Conservation (phyloP, 2,329 filamentous ascomycete genomes). For the Plenodomus biglobosus region DNA sequence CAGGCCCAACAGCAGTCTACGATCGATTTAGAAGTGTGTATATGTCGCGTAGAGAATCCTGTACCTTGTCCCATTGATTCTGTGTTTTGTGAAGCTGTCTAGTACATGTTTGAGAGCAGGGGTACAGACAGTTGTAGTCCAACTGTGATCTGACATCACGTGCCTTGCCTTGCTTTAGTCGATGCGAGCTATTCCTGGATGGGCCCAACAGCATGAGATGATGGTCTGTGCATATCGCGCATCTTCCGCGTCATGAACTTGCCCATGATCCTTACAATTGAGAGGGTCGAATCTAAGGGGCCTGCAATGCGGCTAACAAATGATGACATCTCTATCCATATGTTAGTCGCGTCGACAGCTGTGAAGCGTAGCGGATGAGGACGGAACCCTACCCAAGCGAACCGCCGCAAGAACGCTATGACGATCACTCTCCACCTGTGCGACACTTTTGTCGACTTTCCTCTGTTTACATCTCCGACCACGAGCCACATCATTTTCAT, state of each 20-base stretch:
- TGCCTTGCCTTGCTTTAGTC: too few species aligned
- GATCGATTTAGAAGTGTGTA: too few species aligned
- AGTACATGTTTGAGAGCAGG: too few species aligned
- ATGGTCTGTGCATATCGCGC: slow-evolving; percentile 9
- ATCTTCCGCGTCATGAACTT: slow-evolving; percentile 4
- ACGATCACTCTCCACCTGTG: slow-evolving; percentile 13
- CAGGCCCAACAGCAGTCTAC: too few species aligned
- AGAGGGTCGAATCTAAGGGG: too few species aligned
- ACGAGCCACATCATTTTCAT: background rate
- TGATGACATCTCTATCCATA: slow-evolving; percentile 10
- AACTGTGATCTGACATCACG: too few species aligned
- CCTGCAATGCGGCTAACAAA: background rate
- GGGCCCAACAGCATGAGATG: too few species aligned
- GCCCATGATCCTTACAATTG: background rate
- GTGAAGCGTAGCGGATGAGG: slow-evolving; percentile 10
- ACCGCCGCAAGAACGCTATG: slow-evolving; percentile 12
- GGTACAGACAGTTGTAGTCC: too few species aligned
- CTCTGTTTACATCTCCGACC: slow-evolving; percentile 2
- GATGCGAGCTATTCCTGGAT: too few species aligned
- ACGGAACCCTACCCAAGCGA: slow-evolving; percentile 16
- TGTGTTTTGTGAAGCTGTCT: too few species aligned
- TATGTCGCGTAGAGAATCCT: too few species aligned
- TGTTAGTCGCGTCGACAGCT: background rate
- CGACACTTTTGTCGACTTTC: slow-evolving; percentile 7
- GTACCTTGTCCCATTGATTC: too few species aligned